These are phyloP conservation scores for Xylaria grammica DNA, from an alignment of 495 filamentous ascomycete genomes.

Conservation along the genomic window DNA sequence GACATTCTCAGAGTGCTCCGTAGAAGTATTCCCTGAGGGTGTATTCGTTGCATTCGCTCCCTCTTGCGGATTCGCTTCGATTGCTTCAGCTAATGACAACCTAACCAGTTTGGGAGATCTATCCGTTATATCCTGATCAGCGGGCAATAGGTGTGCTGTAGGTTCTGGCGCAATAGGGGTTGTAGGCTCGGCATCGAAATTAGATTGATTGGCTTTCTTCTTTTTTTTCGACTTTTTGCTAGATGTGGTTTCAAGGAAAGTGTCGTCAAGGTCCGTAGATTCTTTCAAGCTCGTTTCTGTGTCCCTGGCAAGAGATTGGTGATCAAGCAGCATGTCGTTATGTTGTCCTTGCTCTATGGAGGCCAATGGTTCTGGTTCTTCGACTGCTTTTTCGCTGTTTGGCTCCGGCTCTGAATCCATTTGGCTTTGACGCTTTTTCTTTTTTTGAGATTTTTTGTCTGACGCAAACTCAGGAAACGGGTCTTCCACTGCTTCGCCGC, in stretches of 20 bases:
- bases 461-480: conserved; percentile 19
- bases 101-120: conserved; percentile 22
- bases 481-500: conserved; percentile 18
- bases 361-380: conserved; percentile 16
- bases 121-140: conserved; percentile 28
- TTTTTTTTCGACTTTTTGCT: conserved; percentile 29
- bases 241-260: conserved; percentile 17
- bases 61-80: background rate
- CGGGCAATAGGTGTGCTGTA: conserved; percentile 9
- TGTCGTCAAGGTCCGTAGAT: conserved; percentile 26
- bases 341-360: conserved; percentile 26
- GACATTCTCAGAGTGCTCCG: conserved; percentile 41
- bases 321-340: conserved; percentile 21
- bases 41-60: conserved; percentile 15
- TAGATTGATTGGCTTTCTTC: conserved; percentile 29
- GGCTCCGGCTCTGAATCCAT: conserved; percentile 14
- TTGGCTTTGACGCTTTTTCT: conserved; percentile 21
- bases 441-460: conserved; percentile 33
- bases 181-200: conserved; percentile 19
- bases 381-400: conserved; percentile 12
- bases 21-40: conserved; percentile 19
- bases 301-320: conserved; percentile 25
- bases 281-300: conserved; percentile 26
- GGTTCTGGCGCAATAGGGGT: conserved; percentile 26
- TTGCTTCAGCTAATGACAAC: background rate